A percentile compares a stretch with the other conserved stretches of the same genome.
Evolutionary conservation across 2,329 filamentous ascomycete genomes (phyloP).

Genomic region (Tolypocladium cylindrosporum): DNA sequence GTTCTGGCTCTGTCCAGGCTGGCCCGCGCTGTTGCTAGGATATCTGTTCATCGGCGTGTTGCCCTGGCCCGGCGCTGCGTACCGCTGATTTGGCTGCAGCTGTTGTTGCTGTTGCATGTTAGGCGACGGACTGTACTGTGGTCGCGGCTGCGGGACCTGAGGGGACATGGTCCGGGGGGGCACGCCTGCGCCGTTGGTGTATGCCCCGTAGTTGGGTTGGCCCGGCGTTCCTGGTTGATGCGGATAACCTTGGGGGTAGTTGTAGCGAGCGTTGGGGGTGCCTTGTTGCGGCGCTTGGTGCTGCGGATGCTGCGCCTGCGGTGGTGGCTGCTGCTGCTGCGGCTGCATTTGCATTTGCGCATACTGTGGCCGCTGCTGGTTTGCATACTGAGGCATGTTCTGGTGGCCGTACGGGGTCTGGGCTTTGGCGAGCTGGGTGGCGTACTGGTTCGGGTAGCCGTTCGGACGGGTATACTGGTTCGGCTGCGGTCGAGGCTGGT

Average conservation of each 20-base stretch:
- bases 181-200: slow-evolving; percentile 33
- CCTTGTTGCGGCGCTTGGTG: slow-evolving; percentile 19
- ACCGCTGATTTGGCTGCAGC: slow-evolving; percentile 15
- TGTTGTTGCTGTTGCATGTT: slow-evolving; percentile 17
- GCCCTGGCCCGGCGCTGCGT: slow-evolving; percentile 18
- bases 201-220: slow-evolving; percentile 25
- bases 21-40: slow-evolving; percentile 20
- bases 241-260: slow-evolving; percentile 26
- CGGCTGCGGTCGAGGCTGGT: slow-evolving; percentile 27
- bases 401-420: slow-evolving; percentile 43
- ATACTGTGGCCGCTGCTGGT: slow-evolving; percentile 35
- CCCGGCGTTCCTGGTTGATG: slow-evolving; percentile 26
- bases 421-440: slow-evolving; percentile 40
- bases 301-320: not conserved
- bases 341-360: slow-evolving; percentile 21
- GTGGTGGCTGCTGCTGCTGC: not conserved
- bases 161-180: slow-evolving; percentile 34
- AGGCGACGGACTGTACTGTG: slow-evolving; percentile 28
- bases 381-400: slow-evolving; percentile 36
- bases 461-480: slow-evolving; percentile 41
- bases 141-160: slow-evolving; percentile 26
- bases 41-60: slow-evolving; percentile 21
- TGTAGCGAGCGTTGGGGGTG: slow-evolving; percentile 32
- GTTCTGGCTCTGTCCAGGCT: slow-evolving; percentile 21
- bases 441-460: slow-evolving; percentile 35